Conservation (phyloP, 352 stramenopile genomes). For the Globisporangium acanthophoron region DNA sequence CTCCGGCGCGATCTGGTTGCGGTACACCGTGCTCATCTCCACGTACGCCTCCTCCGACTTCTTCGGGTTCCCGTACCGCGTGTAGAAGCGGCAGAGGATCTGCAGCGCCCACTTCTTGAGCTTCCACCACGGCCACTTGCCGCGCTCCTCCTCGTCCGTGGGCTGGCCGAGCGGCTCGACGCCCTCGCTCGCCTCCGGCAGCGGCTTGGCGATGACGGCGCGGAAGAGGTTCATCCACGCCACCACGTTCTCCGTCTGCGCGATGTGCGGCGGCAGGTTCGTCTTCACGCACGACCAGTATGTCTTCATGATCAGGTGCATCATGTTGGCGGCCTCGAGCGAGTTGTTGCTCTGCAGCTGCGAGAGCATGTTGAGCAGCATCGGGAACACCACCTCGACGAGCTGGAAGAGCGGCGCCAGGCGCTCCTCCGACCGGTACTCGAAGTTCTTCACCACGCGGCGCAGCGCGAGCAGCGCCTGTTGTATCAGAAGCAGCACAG, state of each 20-base stretch:
- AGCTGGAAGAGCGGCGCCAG: conserved; percentile 90
- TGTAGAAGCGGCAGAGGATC: conserved; percentile 97
- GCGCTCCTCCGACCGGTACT: conserved; percentile 93
- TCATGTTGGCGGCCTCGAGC: conserved; percentile 92
- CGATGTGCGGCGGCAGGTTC: conserved; percentile 82
- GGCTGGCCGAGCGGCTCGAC: conserved; percentile 86
- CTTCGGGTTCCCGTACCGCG: conserved; percentile 94
- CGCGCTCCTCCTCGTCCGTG: conserved; percentile 87
- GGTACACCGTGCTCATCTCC: conserved; percentile 93
- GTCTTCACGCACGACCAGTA: conserved; percentile 98
- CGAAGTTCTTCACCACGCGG: conserved; percentile 97
- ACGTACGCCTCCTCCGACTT: conserved; percentile 89
- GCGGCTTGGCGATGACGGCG: conserved; percentile 84
- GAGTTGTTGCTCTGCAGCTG: conserved; percentile 78
- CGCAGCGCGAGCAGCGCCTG: conserved; percentile 90
- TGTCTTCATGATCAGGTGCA: conserved; percentile 95
- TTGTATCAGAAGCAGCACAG: not conserved
- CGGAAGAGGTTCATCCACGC: conserved; percentile 92
- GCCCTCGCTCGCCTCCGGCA: conserved; percentile 85
- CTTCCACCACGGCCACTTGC: conserved; percentile 96
- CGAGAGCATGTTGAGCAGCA: conserved; percentile 90
- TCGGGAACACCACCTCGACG: conserved; percentile 89
- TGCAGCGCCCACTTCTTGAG: conserved; percentile 98
- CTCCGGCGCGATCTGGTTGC: conserved; percentile 88
- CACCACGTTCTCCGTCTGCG: conserved; percentile 82